Base-by-base conservation (phyloP, 805 yeast genomes). In the Grigorovia yakushimaensis region DNA sequence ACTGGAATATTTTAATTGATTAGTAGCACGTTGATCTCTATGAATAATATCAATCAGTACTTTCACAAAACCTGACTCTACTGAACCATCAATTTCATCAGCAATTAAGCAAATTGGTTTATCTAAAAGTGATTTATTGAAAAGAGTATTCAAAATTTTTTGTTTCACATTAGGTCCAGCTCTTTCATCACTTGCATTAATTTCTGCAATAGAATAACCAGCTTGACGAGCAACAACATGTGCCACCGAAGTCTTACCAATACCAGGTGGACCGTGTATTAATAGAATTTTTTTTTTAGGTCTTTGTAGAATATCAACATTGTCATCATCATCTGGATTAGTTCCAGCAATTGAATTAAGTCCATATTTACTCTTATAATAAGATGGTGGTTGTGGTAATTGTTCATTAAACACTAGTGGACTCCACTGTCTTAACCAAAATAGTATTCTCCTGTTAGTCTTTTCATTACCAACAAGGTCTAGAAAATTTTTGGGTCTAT, bases 211-310 rank as follows among this genome's bases (percentile, higher is more conserved):
- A 42, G 80, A 78, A 61, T 84, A 91, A 0, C 95, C 95, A 38
- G 85, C 76, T 53, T 86, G 95, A 42, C 72, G 73, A 3, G 96
- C 93, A 36, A 88, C 74, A 1, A 88, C 77, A 58, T 89, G 96
- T 0, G 91, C 87, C 1, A 88, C 81, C 0, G 93, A 78, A 0
- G 98, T 89, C 60, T 91, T 91, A 9, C 98, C 98, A 17, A 84
- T 73, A 1, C 98, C 98, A 0, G 96, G 88, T 0, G 96, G 93
- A 0, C 98, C 98, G 60, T 83, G 88, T 10, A 93, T 74, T 39
- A 93, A 67, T 19, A 93, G 60, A 0, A 93, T 72, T 52, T 78
- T 82, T 45, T 74, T 73, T 15, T 63, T 67, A 0, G 89, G 89
- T 47, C 89, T 68, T 24, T 74, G 71, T 39, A 74, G 70, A 0